Base-by-base conservation (phyloP, 371 early-diverging fungal species). In the Zopfochytrium polystomum region DNA sequence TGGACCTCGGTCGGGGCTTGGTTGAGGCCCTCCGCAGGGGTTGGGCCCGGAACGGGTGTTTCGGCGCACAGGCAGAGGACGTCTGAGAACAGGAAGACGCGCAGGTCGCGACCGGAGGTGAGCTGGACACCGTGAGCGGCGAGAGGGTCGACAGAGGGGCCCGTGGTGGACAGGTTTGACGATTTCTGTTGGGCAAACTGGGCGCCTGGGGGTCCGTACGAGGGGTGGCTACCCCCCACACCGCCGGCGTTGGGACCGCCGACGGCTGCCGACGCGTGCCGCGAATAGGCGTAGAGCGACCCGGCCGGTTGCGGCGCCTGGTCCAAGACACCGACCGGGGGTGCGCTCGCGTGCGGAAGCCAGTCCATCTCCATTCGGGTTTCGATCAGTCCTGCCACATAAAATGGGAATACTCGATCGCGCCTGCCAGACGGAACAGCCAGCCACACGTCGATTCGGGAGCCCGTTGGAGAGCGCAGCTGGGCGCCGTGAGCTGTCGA, bases 41-140 rank as follows among this genome's bases (percentile, higher is more conserved):
- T 15, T 18, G 32, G 30, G n/a, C 13, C 20, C 33, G 26, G 55
- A 11, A 42, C 27, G n/a, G 29, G 51, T 20, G 29, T 59, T 55
- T n/a, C n/a, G n/a, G n/a, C n/a, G 46, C 76, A 75, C 76, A 75
- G 72, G 61, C 72, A 73, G 22, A 79, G 50, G 38, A 72, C 58
- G 62, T 79, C 80, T 0, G 68, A 64, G 51, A 75, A 75, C 25
- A 79, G 52, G 34, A 72, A 58, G 42, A 77, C 63, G 49, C 42
- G 42, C 43, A 68, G 72, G 29, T 65, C 61, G 27, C 62, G 52
- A n/a, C 80, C 80, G 15, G 44, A 22, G 0, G 61, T 55, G 18
- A 58, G 30, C n/a, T 62, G 64, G 26, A 74, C 53, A 13, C 67
- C 70, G 31, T 65, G 68, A 49, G 70, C 54, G 0, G 66, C 44